These are phyloP conservation scores for Rhizopus delemar DNA, from an alignment of 371 early-diverging fungal genomes.

Conservation along the genomic window DNA sequence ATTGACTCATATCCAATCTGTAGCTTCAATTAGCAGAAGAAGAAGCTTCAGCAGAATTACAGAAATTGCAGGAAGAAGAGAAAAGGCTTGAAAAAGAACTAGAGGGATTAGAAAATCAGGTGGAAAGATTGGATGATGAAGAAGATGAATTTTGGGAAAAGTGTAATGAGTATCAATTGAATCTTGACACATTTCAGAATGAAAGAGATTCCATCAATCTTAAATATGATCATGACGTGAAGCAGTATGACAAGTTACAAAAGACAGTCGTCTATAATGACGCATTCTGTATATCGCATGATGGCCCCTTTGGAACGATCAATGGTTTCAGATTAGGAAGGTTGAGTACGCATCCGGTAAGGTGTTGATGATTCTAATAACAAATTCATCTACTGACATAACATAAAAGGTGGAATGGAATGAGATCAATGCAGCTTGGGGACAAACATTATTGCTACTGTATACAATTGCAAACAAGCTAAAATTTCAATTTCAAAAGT, in stretches of 20 bases:
- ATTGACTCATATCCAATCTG: not conserved
- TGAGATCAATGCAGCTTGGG: constrained; percentile 97
- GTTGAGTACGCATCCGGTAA: constrained; percentile 68
- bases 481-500: constrained; percentile 80
- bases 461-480: constrained; percentile 87
- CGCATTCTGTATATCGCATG: constrained; percentile 84
- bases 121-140: constrained; percentile 62
- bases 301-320: constrained; percentile 89
- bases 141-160: constrained; percentile 77
- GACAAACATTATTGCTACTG: constrained; percentile 83
- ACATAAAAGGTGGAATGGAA: constrained; percentile 79
- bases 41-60: constrained; percentile 55
- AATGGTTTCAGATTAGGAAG: constrained; percentile 92
- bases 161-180: constrained; percentile 69
- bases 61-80: constrained; percentile 63
- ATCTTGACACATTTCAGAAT: constrained; percentile 64
- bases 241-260: constrained; percentile 80
- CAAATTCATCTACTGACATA: not conserved
- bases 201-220: constrained; percentile 81
- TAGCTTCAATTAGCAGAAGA: constrained; percentile 53
- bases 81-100: constrained; percentile 59
- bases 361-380: not conserved
- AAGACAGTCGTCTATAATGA: constrained; percentile 94
- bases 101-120: constrained; percentile 59
- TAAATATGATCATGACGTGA: constrained; percentile 75